A percentile compares a stretch with the other conserved stretches of the same genome.
Evolutionary conservation across 306 rosid genomes (phyloP).

Genomic region (Rubus parviflorus): DNA sequence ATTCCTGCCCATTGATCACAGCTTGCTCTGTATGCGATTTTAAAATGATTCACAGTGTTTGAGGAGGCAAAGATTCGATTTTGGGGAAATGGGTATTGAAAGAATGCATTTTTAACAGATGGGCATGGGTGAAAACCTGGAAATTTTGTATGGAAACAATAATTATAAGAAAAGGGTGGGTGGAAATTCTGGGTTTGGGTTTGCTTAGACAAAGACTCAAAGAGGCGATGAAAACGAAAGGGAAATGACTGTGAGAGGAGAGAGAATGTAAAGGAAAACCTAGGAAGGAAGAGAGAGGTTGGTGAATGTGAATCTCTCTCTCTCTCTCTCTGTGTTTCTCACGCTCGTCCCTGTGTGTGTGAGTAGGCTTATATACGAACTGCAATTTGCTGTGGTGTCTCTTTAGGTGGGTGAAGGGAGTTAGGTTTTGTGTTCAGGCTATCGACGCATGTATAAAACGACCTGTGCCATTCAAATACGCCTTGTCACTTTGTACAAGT

Average conservation of each 20-base stretch:
- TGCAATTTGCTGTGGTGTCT: neutral
- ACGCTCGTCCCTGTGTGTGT: neutral
- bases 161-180: neutral
- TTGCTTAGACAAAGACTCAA: slow-evolving; percentile 7
- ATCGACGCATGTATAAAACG: neutral
- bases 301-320: slow-evolving; percentile 34
- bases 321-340: slow-evolving; percentile 5
- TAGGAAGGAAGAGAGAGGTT: slow-evolving; percentile 15
- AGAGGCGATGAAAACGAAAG: slow-evolving; percentile 24
- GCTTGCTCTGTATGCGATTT: too few relatives aligned
- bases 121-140: neutral
- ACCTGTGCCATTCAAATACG: neutral
- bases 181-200: neutral
- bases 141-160: neutral
- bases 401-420: neutral
- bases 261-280: neutral
- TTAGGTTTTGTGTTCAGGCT: neutral
- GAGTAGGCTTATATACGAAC: neutral
- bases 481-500: neutral
- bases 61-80: slow-evolving; percentile 21
- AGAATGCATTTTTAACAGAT: slow-evolving; percentile 13
- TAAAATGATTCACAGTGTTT: neutral
- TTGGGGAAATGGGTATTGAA: slow-evolving; percentile 15
- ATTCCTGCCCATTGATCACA: slow-evolving; percentile 68
- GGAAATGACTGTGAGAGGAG: neutral